These are phyloP conservation scores for Penicillium manginii DNA, from an alignment of 495 filamentous ascomycete species.

Conservation along the genomic window DNA sequence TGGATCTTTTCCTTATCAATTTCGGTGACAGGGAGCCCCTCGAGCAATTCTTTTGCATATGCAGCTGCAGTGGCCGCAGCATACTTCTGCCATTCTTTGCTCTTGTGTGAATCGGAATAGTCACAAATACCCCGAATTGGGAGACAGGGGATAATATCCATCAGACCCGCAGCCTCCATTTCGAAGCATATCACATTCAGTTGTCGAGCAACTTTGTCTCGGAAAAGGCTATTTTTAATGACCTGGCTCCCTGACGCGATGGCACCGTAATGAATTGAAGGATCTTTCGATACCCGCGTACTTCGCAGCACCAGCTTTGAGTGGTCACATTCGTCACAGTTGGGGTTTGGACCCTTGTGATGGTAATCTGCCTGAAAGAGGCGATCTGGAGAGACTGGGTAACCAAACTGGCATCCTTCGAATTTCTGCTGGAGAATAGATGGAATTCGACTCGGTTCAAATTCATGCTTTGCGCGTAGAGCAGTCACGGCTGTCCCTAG, in stretches of 20 bases:
- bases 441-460: background rate
- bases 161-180: background rate
- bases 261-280: background rate
- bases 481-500: conserved; percentile 22
- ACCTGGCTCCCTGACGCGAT: background rate
- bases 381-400: background rate
- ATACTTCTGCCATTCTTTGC: background rate
- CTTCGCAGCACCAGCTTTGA: background rate
- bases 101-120: conserved; percentile 1
- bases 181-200: background rate
- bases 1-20: background rate
- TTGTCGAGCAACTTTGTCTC: background rate
- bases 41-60: background rate
- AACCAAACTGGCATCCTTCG: background rate
- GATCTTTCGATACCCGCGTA: background rate
- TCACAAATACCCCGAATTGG: background rate
- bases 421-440: background rate
- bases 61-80: background rate
- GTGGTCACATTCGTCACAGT: background rate
- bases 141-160: background rate
- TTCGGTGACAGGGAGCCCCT: background rate
- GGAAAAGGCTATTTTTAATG: background rate
- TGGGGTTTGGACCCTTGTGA: background rate
- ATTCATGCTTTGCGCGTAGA: background rate
- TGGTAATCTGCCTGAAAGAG: background rate